A percentile compares a stretch with the other conserved stretches of the same genome.
These are phyloP conservation scores for Betula pendula DNA, from an alignment of 306 rosid species.

Conservation along the genomic window DNA sequence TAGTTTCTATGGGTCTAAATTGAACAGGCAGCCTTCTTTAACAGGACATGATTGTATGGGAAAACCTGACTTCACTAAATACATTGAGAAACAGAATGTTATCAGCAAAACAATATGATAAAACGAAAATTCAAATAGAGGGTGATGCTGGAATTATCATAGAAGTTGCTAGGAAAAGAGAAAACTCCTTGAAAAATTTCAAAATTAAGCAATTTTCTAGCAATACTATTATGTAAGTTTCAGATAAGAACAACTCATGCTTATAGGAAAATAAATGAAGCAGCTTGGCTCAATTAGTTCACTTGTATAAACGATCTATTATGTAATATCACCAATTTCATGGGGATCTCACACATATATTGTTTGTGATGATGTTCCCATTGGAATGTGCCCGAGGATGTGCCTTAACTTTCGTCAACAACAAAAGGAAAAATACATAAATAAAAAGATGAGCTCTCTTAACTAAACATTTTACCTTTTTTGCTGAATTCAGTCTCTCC, in stretches of 20 bases:
- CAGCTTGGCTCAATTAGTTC: background rate
- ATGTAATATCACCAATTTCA: background rate
- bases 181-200: background rate
- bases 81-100: too few species aligned
- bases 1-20: background rate
- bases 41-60: background rate
- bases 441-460: background rate
- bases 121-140: too few species aligned
- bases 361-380: background rate
- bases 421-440: constrained; percentile 2
- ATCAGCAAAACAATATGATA: too few species aligned
- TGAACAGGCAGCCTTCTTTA: background rate
- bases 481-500: constrained; percentile 53
- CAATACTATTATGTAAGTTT: background rate
- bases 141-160: too few species aligned
- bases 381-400: background rate
- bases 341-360: background rate
- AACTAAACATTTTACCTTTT: constrained; percentile 53
- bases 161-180: background rate
- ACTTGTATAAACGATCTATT: background rate
- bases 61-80: background rate
- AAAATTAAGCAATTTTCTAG: background rate
- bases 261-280: background rate
- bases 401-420: constrained; percentile 11
- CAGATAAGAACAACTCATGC: background rate